Base-by-base conservation (phyloP, 2,329 filamentous ascomycete genomes). In the Pseudogymnoascus pannorum region DNA sequence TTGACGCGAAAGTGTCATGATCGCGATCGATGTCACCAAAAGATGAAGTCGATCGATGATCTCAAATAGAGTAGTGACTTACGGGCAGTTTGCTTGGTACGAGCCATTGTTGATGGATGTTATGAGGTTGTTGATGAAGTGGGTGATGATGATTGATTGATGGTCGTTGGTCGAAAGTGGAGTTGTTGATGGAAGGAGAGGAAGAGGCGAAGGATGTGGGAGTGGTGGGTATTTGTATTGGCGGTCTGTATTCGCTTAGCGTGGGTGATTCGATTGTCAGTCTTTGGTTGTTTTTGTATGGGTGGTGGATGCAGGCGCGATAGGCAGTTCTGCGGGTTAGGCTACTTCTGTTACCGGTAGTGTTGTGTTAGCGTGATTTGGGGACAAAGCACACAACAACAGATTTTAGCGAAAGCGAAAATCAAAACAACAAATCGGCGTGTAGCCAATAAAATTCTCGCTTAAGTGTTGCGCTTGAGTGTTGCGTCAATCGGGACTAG, bases 1-100 rank as follows among this genome's bases (percentile, higher is more conserved):
- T 63, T 63, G 61, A 66, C 62, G 38, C 31, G 60, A 31, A 29
- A n/a, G n/a, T n/a, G 54, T 18, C 35, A 42, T 69, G 65, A 64
- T 70, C 69, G 63, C 65, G 70, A 72, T 61, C 67, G 67, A 38
- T 68, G 68, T 68, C 70, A 58, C 42, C 59, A 57, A 12, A 24
- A 57, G 22, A n/a, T 33, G 51, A 35, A n/a, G 31, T 57, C 51
- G 26, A 35, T 36, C 36, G 31, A 38, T 24, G 57, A 16, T 38
- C 57, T 60, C 60, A 62, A 63, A 33, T 35, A 60, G 58, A 63
- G 60, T 63, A 62, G 63, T 64, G 63, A 68, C 66, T 96, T 87
- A 75, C 85, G 83, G 72, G 84, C 84, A 72, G 72, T 74, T 69
- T 75, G 73, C 70, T 76, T 76, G 62, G 74, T 76, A 66, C 74